Base-by-base conservation (phyloP, 345 rosid species). In the Eucalyptus grandis region DNA sequence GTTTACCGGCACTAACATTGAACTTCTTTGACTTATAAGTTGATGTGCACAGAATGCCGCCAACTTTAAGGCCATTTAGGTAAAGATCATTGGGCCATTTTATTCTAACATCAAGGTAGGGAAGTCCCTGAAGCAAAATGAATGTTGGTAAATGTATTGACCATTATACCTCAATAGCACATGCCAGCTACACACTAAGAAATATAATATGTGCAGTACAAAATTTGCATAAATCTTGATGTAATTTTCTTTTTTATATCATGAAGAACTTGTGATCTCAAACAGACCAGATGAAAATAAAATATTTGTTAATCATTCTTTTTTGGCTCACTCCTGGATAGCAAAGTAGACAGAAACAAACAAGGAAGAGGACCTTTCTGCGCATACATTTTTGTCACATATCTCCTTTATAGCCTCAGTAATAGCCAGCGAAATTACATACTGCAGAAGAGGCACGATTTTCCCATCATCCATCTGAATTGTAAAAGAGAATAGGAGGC, bases 51-150 rank as follows among this genome's bases (percentile, higher is more conserved):
- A 98, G 92, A 89, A 98, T 93, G 93, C 99, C 99, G 89, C 99
- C 99, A 86, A 96, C 95, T 92, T 98, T 98, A 86, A 95, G 96
- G 49, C 97, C 97, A 90, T 97, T 95, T 87, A 98, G 90, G 93
- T 98, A 97, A 47, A 98, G 93, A 93, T 98, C 99, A 91, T 97
- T 98, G 14, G 99, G 99, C 99, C 98, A 98, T 93, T 98, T 98
- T 92, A 98, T 96, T 90, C 92, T 96, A 92, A 95, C 90, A 15
- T 96, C 95, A 72, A 96, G 89, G 88, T 34, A 93, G 19, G 97
- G 97, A 69, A 96, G 93, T 82, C 99, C 98, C 98, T 98, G 96
- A 91, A 95, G 94, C 30, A 89, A 92, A 62, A 62, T 49, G 46
- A 69, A 87, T 19, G 51, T 87, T 86, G 89, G 89, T 60, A 58